A percentile compares a stretch with the other conserved stretches of the same genome.
Conservation (phyloP, 75 land plant genomes). For the Cunninghamia lanceolata region DNA sequence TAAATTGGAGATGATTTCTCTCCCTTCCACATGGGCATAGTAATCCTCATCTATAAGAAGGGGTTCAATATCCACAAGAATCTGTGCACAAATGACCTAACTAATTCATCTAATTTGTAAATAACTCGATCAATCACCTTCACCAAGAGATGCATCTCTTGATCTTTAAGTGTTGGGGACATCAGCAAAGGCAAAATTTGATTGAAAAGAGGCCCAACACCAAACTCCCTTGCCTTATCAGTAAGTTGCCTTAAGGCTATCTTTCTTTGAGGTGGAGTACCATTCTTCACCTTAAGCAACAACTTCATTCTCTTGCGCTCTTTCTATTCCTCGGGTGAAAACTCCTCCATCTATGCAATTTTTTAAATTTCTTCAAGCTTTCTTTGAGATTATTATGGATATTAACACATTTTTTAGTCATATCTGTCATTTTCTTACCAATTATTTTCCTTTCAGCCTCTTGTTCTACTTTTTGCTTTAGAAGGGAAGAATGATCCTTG, state of each 20-base stretch:
- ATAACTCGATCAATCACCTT: slow-evolving; percentile 96
- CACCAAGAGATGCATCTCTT: slow-evolving; percentile 91
- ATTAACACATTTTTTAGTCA: too few relatives aligned
- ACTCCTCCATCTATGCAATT: too few relatives aligned
- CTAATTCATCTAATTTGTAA: slow-evolving; percentile 92
- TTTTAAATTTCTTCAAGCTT: too few relatives aligned
- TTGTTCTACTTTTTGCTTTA: too few relatives aligned
- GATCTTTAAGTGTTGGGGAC: slow-evolving; percentile 96
- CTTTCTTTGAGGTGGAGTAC: too few relatives aligned
- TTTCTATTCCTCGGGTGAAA: slow-evolving; percentile 91
- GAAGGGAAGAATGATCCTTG: too few relatives aligned
- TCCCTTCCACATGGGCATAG: slow-evolving; percentile 96
- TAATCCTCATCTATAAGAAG: slow-evolving; percentile 96
- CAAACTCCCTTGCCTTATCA: too few relatives aligned
- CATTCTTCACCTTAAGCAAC: slow-evolving; percentile 88
- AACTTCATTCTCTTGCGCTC: slow-evolving; percentile 98
- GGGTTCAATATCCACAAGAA: slow-evolving; percentile 95
- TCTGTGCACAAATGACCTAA: slow-evolving; percentile 93
- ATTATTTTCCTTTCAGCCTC: too few relatives aligned
- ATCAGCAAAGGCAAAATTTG: slow-evolving; percentile 90
- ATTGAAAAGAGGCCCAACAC: too few relatives aligned
- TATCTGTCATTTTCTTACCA: too few relatives aligned
- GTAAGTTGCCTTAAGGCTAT: too few relatives aligned
- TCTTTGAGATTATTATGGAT: too few relatives aligned
- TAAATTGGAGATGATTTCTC: slow-evolving; percentile 93